These are phyloP conservation scores for Leccinum cinnamomeum DNA, from an alignment of 1,284 basidiomycete genomes.

Conservation along the genomic window DNA sequence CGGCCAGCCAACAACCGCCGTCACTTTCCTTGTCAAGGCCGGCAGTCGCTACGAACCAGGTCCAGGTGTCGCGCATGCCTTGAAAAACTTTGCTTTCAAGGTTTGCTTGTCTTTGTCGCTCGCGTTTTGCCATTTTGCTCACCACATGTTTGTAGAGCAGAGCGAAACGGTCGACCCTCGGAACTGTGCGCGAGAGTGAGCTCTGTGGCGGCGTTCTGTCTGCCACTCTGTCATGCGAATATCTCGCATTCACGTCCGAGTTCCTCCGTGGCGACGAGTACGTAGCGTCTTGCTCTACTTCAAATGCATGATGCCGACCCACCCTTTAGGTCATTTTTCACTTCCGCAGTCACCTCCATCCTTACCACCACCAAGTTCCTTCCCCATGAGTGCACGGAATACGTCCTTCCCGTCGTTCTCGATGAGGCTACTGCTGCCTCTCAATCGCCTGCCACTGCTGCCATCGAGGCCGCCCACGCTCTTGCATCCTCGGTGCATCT, in stretches of 20 bases:
- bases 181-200: conserved; percentile 91
- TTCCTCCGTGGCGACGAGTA: conserved; percentile 97
- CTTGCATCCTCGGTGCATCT: conserved; percentile 87
- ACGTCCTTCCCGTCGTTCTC: conserved; percentile 75
- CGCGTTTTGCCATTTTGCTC: not conserved
- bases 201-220: conserved; percentile 94
- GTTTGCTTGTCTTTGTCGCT: conserved; percentile 42
- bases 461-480: conserved; percentile 81
- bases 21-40: conserved; percentile 90
- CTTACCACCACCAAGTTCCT: conserved; percentile 82
- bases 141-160: conserved; percentile 60
- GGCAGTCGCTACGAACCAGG: conserved; percentile 85
- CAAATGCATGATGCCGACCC: not conserved
- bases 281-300: conserved; percentile 40
- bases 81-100: conserved; percentile 98
- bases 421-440: conserved; percentile 69
- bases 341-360: conserved; percentile 82
- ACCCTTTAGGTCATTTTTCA: conserved; percentile 72
- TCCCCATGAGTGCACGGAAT: conserved; percentile 85
- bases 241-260: conserved; percentile 91
- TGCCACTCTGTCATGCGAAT: conserved; percentile 83
- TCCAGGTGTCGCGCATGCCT: conserved; percentile 85
- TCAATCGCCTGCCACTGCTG: conserved; percentile 49
- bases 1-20: conserved; percentile 77
- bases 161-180: conserved; percentile 82